Evolutionary conservation across 108 stramenopile species (phyloP), one percentile per base, ranked within the genome.

Genomic region (Fistulifera pelliculosa): DNA sequence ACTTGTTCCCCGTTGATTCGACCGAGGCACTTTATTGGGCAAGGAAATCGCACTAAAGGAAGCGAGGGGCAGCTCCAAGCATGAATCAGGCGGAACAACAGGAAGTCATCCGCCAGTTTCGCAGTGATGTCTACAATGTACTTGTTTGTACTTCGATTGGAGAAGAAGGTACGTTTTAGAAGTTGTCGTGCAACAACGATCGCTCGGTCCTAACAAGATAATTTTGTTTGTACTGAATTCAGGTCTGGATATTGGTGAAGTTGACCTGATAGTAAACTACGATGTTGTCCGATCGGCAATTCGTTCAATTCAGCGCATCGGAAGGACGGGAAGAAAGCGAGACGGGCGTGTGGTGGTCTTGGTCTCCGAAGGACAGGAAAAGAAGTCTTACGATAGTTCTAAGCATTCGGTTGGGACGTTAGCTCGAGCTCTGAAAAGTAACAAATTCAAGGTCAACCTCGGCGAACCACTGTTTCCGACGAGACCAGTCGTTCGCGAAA

Each of bases 211-310:
- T 35, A 35, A 35, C n/a, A n/a, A n/a, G n/a, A n/a, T n/a, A n/a
- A 52, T 17, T 8, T 14, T 28, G 14, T 18, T 41, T 26, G 22
- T 52, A 92, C 95, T 49, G 95, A 81, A 95, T 72, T 93, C 96
- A 68, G 93, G 94, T 13, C 76, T 96, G 41, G 95, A 98, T 63
- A 96, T 98, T 65, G 97, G 94, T 15, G 90, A 94, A 47, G 97
- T 98, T 18, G 97, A 95, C 64, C 64, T 98, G 19, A 95, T 94
- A 52, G 84, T 98, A 24, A 93, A 92, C 63, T 96, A 80, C 64
- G 95, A 96, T 53, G 68, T 70, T 0, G 55, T 93, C 6, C 73
- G 83, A 25, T 86, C 83, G 12, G 87, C 95, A 17, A 90, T 95
- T 31, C 77, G 97, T 49, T 81, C 67, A 58, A 75, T 95, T 41